phyloP scores from a whole-genome alignment of 352 stramenopile species.

The Globisporangium cederbergense region DNA sequence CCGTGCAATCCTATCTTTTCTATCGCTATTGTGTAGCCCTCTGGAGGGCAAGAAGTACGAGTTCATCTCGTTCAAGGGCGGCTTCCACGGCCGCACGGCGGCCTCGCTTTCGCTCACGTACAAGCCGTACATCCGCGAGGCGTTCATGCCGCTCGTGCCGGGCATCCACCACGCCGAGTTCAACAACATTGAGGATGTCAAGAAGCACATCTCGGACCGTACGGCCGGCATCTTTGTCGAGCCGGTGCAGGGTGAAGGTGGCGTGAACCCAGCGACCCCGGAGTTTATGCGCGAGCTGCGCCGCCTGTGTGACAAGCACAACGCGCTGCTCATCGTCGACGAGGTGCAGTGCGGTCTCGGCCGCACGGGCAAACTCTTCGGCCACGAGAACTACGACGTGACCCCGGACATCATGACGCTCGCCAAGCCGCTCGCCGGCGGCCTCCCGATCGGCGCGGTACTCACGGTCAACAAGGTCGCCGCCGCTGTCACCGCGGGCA shows the following conservation, averaged over 20 bases:
- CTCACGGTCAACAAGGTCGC: slow-evolving; percentile 90
- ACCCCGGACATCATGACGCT: slow-evolving; percentile 96
- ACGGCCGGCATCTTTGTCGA: slow-evolving; percentile 81
- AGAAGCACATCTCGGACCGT: slow-evolving; percentile 65
- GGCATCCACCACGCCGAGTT: slow-evolving; percentile 71
- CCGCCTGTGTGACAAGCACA: slow-evolving; percentile 91
- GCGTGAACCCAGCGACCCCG: slow-evolving; percentile 88
- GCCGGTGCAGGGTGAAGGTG: slow-evolving; percentile 91
- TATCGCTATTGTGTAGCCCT: slow-evolving; percentile 22
- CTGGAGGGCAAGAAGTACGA: slow-evolving; percentile 77
- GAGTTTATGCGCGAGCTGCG: slow-evolving; percentile 91
- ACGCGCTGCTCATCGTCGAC: slow-evolving; percentile 97
- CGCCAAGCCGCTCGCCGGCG: slow-evolving; percentile 96
- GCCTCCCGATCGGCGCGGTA: slow-evolving; percentile 96
- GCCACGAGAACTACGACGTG: slow-evolving; percentile 92
- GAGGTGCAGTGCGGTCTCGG: slow-evolving; percentile 98
- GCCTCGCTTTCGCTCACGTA: slow-evolving; percentile 79
- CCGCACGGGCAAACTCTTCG: slow-evolving; percentile 93
- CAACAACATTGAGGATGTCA: slow-evolving; percentile 84
- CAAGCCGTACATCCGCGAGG: slow-evolving; percentile 85
- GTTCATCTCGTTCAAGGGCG: slow-evolving; percentile 87
- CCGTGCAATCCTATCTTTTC: background rate
- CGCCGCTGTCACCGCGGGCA: slow-evolving; percentile 87
- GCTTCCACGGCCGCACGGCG: slow-evolving; percentile 82
- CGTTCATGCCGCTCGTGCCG: slow-evolving; percentile 79